Evolutionary conservation across 1,284 basidiomycete genomes (phyloP).

Genomic region (Ceratobasidium sp.): DNA sequence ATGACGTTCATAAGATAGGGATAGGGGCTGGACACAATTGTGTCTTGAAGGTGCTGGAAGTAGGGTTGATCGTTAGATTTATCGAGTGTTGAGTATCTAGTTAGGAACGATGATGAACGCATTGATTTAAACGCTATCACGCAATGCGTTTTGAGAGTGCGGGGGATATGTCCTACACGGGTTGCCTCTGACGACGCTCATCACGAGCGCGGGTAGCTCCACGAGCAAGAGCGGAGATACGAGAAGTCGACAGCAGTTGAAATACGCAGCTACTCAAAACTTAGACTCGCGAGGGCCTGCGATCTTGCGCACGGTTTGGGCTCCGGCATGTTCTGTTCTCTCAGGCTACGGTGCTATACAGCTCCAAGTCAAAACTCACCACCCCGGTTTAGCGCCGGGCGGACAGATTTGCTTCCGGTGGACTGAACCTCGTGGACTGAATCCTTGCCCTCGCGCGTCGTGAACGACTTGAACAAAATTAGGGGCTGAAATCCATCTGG

Average conservation of each 20-base stretch:
- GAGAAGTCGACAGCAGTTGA: background rate
- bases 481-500: slow-evolving; percentile 37
- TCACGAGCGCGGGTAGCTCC: background rate
- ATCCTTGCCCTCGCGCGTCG: slow-evolving; percentile 42
- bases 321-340: background rate
- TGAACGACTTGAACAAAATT: slow-evolving; percentile 28
- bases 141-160: background rate
- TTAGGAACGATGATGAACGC: background rate
- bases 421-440: slow-evolving; percentile 29
- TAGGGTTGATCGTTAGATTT: background rate
- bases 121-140: background rate
- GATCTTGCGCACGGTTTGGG: too few relatives aligned
- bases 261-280: background rate
- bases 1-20: slow-evolving; percentile 26
- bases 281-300: background rate
- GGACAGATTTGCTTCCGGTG: slow-evolving; percentile 41
- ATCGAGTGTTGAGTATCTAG: background rate
- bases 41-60: background rate
- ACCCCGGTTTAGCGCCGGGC: background rate
- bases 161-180: background rate
- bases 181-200: background rate
- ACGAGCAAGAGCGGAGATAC: background rate
- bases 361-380: background rate
- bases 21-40: slow-evolving; percentile 1
- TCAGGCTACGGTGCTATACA: slow-evolving; percentile 18